Percentiles rank a stretch among this genome's conserved stretches.
These are phyloP conservation scores for Rhynchosporium agropyri DNA, from an alignment of 2,329 filamentous ascomycete species.

Conservation along the genomic window DNA sequence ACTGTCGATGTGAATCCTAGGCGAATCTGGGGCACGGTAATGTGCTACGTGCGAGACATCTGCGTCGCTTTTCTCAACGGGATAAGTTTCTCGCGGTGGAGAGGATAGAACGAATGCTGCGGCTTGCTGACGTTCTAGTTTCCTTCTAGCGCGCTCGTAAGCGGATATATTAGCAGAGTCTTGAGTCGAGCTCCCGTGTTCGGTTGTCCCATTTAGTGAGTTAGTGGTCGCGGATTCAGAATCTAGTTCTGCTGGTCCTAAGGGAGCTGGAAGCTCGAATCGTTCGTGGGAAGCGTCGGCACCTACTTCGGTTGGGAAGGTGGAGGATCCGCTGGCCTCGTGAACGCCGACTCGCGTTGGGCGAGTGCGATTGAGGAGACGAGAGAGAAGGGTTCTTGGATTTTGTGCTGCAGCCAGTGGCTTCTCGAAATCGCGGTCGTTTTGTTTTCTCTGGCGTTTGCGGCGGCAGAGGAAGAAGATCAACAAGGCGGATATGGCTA, in stretches of 20 bases:
- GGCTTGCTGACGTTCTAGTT: constrained; percentile 54
- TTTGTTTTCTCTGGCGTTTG: constrained; percentile 36
- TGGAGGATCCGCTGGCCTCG: constrained; percentile 55
- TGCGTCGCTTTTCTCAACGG: constrained; percentile 38
- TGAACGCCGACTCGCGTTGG: constrained; percentile 50
- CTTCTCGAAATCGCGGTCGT: constrained; percentile 24
- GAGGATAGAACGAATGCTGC: constrained; percentile 52
- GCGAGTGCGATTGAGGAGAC: constrained; percentile 49
- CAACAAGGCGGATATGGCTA: constrained; percentile 25
- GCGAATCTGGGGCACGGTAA: constrained; percentile 41
- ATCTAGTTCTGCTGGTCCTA: constrained; percentile 37
- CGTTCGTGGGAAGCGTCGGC: constrained; percentile 34
- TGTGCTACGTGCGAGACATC: constrained; percentile 41
- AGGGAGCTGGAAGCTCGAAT: constrained; percentile 36
- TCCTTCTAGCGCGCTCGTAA: constrained; percentile 55
- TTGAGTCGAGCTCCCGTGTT: constrained; percentile 29
- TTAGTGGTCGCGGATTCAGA: constrained; percentile 31
- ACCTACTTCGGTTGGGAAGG: constrained; percentile 47
- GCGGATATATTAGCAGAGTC: constrained; percentile 47
- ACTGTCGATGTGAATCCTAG: constrained; percentile 26
- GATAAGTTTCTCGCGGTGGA: constrained; percentile 39
- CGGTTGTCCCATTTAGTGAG: constrained; percentile 31
- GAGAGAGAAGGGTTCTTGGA: constrained; percentile 50
- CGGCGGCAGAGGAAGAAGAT: constrained; percentile 28
- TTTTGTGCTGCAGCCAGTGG: constrained; percentile 40